Evolutionary conservation across 2,329 filamentous ascomycete genomes (phyloP).

Genomic region (Elsinoe ampelina): DNA sequence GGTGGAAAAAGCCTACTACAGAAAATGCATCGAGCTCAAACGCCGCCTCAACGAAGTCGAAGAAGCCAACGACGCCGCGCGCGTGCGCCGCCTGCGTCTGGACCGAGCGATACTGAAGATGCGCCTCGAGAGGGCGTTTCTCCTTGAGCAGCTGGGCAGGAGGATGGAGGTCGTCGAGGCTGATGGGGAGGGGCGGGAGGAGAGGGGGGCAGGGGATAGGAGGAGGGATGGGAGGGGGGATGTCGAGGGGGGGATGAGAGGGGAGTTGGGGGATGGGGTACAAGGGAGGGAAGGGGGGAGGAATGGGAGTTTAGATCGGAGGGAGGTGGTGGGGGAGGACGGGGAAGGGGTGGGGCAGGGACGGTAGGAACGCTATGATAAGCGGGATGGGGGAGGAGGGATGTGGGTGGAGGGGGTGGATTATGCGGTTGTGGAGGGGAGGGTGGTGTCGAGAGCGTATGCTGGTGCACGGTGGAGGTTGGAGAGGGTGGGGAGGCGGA

Average conservation of each 20-base stretch:
- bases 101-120: conserved; percentile 84
- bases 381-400: neutral
- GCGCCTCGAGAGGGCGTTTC: conserved; percentile 67
- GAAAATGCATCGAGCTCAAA: conserved; percentile 92
- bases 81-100: conserved; percentile 67
- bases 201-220: neutral
- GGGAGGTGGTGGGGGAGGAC: neutral
- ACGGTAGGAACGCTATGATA: neutral
- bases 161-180: conserved; percentile 31
- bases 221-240: neutral
- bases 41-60: conserved; percentile 87
- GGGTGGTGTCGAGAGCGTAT: too few species aligned
- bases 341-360: neutral
- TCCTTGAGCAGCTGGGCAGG: conserved; percentile 41
- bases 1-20: conserved; percentile 89
- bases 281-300: neutral
- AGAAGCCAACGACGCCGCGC: conserved; percentile 76
- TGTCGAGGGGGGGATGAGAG: neutral
- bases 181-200: neutral
- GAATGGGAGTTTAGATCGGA: neutral
- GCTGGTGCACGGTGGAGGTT: too few species aligned
- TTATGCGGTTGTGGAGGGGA: too few species aligned
- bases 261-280: neutral
- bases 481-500: too few species aligned
- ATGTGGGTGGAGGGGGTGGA: neutral